Conservation (phyloP, 805 yeast genomes). For the Kluyveromyces starmeri region DNA sequence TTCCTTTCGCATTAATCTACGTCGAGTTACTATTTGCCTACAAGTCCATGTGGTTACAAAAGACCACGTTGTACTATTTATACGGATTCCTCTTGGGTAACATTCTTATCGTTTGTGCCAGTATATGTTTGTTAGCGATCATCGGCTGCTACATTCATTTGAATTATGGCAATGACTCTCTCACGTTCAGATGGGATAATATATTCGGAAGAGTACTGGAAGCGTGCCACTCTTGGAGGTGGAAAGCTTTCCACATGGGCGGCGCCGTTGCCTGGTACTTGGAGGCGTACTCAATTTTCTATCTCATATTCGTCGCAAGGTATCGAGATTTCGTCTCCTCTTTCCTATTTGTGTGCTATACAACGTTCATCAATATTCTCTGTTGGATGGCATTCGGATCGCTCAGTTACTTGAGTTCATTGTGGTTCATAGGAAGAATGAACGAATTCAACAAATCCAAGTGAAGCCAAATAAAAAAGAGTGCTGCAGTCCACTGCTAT, state of each 20-base stretch:
- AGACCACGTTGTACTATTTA: conserved; percentile 68
- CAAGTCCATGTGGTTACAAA: conserved; percentile 72
- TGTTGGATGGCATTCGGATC: conserved; percentile 71
- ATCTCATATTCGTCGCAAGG: conserved; percentile 47
- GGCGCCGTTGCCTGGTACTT: conserved; percentile 66
- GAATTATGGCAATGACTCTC: conserved; percentile 28
- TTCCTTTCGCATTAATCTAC: conserved; percentile 75
- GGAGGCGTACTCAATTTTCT: conserved; percentile 57
- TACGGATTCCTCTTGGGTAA: conserved; percentile 70
- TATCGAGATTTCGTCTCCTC: conserved; percentile 60
- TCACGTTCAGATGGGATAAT: neutral
- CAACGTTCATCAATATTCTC: conserved; percentile 51
- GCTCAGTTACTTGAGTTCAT: conserved; percentile 59
- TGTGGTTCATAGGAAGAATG: conserved; percentile 49
- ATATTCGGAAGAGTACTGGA: neutral
- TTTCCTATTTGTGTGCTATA: conserved; percentile 62
- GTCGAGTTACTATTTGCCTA: conserved; percentile 67
- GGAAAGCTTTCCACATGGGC: conserved; percentile 70
- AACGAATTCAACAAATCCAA: conserved; percentile 4
- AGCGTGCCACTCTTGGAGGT: conserved; percentile 53
- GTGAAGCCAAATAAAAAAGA: neutral
- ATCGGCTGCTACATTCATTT: conserved; percentile 59
- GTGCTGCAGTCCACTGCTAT: too few relatives aligned
- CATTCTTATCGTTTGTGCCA: conserved; percentile 46
- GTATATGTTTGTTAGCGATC: conserved; percentile 63